Conservation (phyloP, 352 stramenopile species). For the Pythium grandisporangium region DNA sequence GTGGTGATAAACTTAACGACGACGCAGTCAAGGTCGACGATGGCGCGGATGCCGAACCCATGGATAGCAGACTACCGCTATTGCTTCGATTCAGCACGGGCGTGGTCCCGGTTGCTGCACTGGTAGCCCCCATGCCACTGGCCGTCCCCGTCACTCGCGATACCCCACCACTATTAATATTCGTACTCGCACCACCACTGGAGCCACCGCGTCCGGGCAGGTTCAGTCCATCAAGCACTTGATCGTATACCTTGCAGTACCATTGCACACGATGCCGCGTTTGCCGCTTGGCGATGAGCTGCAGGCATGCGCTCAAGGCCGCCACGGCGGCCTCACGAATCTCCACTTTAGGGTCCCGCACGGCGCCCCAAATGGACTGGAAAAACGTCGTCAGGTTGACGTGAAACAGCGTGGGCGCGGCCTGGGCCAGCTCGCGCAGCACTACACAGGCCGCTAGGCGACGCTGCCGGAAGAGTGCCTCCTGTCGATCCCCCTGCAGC, state of each 20-base stretch:
- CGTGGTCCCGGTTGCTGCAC: too few species aligned
- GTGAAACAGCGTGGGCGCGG: slow-evolving; percentile 87
- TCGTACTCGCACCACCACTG: slow-evolving; percentile 9
- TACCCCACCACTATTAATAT: slow-evolving; percentile 3
- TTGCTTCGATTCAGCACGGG: too few species aligned
- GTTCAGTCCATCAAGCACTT: slow-evolving; percentile 78
- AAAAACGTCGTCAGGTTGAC: slow-evolving; percentile 90
- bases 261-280: slow-evolving; percentile 82
- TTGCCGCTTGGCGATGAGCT: slow-evolving; percentile 78
- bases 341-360: slow-evolving; percentile 63
- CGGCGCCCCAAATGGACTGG: slow-evolving; percentile 85
- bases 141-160: not conserved
- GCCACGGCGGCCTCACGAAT: slow-evolving; percentile 79
- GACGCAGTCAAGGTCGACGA: too few species aligned
- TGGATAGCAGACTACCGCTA: not conserved
- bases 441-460: slow-evolving; percentile 79
- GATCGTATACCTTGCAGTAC: slow-evolving; percentile 90
- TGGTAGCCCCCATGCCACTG: too few species aligned
- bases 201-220: slow-evolving; percentile 6
- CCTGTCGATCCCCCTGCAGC: slow-evolving; percentile 63
- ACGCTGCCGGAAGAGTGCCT: slow-evolving; percentile 67
- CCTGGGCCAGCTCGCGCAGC: slow-evolving; percentile 75
- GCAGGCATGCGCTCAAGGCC: slow-evolving; percentile 79
- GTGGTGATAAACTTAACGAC: too few species aligned
- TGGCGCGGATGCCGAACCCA: not conserved